Percentiles rank a stretch among this genome's conserved stretches.
These are phyloP conservation scores for Acanthochlamys bracteata DNA, from an alignment of 106 monocot species.

Conservation along the genomic window DNA sequence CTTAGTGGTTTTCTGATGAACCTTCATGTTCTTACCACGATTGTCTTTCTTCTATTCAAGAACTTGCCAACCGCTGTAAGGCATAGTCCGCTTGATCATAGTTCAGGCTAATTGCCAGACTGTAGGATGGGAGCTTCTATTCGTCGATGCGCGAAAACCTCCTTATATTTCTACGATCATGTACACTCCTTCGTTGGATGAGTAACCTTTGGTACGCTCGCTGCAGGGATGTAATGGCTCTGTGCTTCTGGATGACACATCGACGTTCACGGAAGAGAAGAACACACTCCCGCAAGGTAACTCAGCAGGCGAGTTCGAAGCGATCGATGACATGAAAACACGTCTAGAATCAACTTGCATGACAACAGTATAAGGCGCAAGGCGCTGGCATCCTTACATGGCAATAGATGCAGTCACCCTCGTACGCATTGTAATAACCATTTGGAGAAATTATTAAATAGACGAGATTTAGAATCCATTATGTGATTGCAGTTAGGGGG, in stretches of 20 bases:
- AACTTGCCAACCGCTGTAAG: slow-evolving; percentile 24
- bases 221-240: slow-evolving; percentile 32
- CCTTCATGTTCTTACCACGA: no score
- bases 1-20: no score
- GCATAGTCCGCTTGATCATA: slow-evolving; percentile 25
- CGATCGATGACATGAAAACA: slow-evolving; percentile 41
- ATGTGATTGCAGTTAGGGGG: slow-evolving; percentile 22
- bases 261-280: slow-evolving; percentile 41
- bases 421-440: background rate
- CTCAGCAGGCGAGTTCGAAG: slow-evolving; percentile 46
- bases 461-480: background rate
- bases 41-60: slow-evolving; percentile 26
- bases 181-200: background rate
- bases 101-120: slow-evolving; percentile 18
- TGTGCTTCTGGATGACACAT: slow-evolving; percentile 36
- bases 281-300: slow-evolving; percentile 27
- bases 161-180: slow-evolving; percentile 37
- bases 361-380: slow-evolving; percentile 39
- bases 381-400: no score
- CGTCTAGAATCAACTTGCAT: slow-evolving; percentile 27
- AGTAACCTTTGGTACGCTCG: background rate
- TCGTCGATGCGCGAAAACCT: no score
- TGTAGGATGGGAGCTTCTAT: slow-evolving; percentile 41
- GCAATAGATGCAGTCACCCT: slow-evolving; percentile 53
- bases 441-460: no score